Percentiles rank a stretch among this genome's conserved stretches.
Conservation (phyloP, 495 filamentous ascomycete species). For the Lentithecium fluviatile region DNA sequence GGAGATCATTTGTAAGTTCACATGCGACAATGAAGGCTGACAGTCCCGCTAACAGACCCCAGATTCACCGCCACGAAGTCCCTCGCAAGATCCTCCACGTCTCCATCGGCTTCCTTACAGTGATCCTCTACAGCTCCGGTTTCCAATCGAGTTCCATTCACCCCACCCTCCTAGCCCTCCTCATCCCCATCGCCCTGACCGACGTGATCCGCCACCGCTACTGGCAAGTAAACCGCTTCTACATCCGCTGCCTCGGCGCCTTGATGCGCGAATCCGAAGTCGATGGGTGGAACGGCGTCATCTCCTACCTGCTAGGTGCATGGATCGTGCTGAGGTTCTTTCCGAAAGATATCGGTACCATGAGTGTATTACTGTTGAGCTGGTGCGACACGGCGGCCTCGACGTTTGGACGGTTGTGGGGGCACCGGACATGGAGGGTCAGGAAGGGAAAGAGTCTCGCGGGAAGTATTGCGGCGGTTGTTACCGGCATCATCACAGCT, state of each 20-base stretch:
- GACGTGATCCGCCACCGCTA: conserved; percentile 81
- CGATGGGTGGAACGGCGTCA: conserved; percentile 88
- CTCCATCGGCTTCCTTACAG: conserved; percentile 90
- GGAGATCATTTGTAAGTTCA: conserved; percentile 60
- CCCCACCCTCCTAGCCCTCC: conserved; percentile 73
- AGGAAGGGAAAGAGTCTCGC: conserved; percentile 87
- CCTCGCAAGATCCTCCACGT: conserved; percentile 79
- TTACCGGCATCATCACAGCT: conserved; percentile 77
- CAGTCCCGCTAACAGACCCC: neutral
- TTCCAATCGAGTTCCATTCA: conserved; percentile 72
- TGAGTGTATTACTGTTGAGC: conserved; percentile 82
- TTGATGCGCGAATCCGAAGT: conserved; percentile 97
- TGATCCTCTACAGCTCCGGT: conserved; percentile 76
- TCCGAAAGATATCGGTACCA: conserved; percentile 90
- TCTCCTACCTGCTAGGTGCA: conserved; percentile 90
- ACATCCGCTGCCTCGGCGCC: conserved; percentile 78
- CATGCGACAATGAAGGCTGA: neutral
- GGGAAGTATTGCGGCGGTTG: conserved; percentile 77
- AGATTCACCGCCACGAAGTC: conserved; percentile 72
- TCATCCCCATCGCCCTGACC: conserved; percentile 83
- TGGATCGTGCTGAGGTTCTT: conserved; percentile 83
- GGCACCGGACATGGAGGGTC: conserved; percentile 80
- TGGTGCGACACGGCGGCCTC: conserved; percentile 98
- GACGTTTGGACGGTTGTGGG: conserved; percentile 85
- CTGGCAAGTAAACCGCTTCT: conserved; percentile 77